Conservation (phyloP, 345 rosid species). For the Eucalyptus microcorys region DNA sequence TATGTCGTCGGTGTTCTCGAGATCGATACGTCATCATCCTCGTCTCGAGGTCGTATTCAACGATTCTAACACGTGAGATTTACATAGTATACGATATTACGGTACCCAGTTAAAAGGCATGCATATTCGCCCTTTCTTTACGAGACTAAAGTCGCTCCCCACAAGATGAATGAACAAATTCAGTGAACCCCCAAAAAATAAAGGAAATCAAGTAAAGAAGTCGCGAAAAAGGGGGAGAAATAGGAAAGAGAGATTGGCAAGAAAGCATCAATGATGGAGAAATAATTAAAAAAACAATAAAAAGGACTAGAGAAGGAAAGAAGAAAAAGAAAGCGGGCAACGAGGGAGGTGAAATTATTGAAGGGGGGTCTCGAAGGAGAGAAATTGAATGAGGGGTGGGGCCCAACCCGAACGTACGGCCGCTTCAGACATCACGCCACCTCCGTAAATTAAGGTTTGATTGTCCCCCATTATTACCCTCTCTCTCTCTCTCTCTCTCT, state of each 20-base stretch:
- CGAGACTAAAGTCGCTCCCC: not conserved
- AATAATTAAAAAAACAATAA: not conserved
- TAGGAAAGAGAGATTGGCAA: not conserved
- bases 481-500: not conserved
- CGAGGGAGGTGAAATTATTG: not conserved
- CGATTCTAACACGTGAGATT: not conserved
- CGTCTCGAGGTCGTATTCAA: not conserved
- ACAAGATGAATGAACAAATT: not conserved
- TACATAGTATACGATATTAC: not conserved
- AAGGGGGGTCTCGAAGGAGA: not conserved
- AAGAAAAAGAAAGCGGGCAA: not conserved
- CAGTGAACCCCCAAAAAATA: not conserved
- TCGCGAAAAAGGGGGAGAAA: not conserved
- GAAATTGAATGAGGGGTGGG: not conserved
- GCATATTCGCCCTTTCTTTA: not conserved
- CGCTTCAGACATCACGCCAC: conserved; percentile 29
- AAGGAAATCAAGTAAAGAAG: not conserved
- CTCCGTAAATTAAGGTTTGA: conserved; percentile 38
- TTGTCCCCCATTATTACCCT: not conserved
- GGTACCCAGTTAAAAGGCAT: not conserved
- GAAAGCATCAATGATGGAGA: not conserved
- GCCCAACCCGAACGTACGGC: conserved; percentile 6
- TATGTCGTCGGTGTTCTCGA: not conserved
- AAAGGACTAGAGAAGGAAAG: too few relatives aligned
- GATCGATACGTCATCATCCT: not conserved